Conservation (phyloP, 2,329 filamentous ascomycete genomes). For the Sporothrix variecibatus region DNA sequence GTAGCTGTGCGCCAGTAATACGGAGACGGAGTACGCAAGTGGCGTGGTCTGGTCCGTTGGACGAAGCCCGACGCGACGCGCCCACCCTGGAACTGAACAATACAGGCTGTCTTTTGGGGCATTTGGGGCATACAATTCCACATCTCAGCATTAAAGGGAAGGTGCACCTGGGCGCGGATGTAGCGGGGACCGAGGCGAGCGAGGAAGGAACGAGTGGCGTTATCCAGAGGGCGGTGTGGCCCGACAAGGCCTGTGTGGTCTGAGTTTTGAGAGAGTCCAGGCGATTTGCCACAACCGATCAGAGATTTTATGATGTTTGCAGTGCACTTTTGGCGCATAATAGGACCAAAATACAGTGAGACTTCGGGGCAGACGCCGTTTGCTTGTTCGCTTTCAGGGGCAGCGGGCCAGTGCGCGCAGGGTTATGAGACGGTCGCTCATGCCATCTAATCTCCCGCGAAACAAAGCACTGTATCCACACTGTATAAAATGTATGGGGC, state of each 20-base stretch:
- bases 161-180: neutral
- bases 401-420: neutral
- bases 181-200: slow-evolving; percentile 1
- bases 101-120: too few species aligned
- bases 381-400: slow-evolving; percentile 11
- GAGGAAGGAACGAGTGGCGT: slow-evolving; percentile 9
- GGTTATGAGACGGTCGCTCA: neutral
- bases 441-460: slow-evolving; percentile 20
- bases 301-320: neutral
- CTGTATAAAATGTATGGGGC: neutral
- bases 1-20: neutral
- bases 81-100: neutral
- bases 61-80: slow-evolving; percentile 12
- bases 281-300: neutral
- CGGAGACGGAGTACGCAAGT: neutral
- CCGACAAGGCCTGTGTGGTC: slow-evolving; percentile 5
- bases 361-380: neutral
- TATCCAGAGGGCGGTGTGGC: slow-evolving; percentile 5
- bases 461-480: neutral
- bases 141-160: neutral
- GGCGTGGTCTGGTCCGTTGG: slow-evolving; percentile 11
- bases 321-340: neutral
- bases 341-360: neutral
- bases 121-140: neutral
- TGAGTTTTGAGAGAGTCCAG: neutral